phyloP scores from a whole-genome alignment of 257 asterid species.

The Solanum sejunctum region DNA sequence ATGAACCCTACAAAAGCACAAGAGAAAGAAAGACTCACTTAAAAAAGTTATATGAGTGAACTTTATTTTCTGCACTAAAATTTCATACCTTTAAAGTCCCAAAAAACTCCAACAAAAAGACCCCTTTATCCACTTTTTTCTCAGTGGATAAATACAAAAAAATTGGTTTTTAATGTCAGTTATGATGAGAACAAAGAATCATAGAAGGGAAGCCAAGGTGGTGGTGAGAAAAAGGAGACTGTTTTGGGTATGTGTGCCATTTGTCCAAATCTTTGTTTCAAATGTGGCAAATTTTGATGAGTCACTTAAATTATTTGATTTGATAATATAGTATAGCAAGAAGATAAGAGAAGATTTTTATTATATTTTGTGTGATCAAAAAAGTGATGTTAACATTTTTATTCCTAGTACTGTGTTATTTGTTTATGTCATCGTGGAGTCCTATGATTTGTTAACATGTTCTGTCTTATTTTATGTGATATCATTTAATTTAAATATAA shows the following conservation, averaged over 20 bases:
- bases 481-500: too few relatives aligned
- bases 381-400: not conserved
- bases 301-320: not conserved
- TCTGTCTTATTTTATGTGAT: accelerated
- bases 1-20: not conserved
- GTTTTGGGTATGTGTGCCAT: not conserved
- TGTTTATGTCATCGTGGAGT: not conserved
- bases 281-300: not conserved
- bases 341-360: not conserved
- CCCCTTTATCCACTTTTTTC: too few relatives aligned
- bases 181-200: not conserved
- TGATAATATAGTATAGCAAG: not conserved
- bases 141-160: not conserved
- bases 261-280: not conserved
- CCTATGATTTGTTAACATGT: not conserved
- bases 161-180: not conserved
- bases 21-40: not conserved
- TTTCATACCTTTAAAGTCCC: not conserved
- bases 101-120: not conserved
- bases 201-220: not conserved
- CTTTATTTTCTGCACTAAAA: not conserved
- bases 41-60: not conserved
- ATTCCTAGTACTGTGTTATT: not conserved
- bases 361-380: not conserved
- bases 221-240: not conserved